Conservation (phyloP, 371 early-diverging fungal species). For the Apophysomyces variabilis region DNA sequence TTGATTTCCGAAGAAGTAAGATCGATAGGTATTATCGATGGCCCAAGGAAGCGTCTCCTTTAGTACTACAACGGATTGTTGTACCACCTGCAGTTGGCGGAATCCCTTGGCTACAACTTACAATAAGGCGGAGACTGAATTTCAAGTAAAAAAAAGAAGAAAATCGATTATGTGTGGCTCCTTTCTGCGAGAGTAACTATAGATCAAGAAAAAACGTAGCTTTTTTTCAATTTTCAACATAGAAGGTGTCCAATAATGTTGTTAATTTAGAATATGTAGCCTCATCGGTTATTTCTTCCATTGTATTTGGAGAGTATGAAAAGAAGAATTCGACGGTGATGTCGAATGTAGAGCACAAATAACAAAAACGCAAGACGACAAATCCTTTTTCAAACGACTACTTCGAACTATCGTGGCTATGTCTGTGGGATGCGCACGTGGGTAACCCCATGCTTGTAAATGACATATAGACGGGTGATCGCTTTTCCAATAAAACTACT, state of each 20-base stretch:
- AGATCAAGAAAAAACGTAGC: too few relatives aligned
- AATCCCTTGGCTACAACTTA: not conserved
- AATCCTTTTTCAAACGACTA: too few relatives aligned
- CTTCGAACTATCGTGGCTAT: not conserved
- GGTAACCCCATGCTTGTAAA: not conserved
- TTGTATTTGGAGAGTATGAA: not conserved
- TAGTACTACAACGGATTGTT: not conserved
- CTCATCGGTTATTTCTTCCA: not conserved
- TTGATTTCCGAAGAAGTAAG: slow-evolving; percentile 5
- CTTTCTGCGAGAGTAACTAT: not conserved
- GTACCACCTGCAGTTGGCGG: not conserved
- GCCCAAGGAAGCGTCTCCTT: not conserved
- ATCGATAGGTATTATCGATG: not conserved
- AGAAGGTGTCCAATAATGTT: too few relatives aligned
- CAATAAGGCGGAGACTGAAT: not conserved
- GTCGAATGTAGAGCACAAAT: not conserved
- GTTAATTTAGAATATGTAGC: not conserved
- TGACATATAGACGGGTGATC: not conserved
- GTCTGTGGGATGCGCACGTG: slow-evolving; percentile 10
- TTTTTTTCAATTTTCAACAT: too few relatives aligned
- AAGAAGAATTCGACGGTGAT: not conserved
- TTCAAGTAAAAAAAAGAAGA: not conserved
- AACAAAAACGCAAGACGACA: not conserved
- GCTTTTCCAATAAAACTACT: not conserved
- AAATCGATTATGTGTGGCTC: not conserved